Conservation (phyloP, 1,284 basidiomycete genomes). For the Rhodotorula sp. region DNA sequence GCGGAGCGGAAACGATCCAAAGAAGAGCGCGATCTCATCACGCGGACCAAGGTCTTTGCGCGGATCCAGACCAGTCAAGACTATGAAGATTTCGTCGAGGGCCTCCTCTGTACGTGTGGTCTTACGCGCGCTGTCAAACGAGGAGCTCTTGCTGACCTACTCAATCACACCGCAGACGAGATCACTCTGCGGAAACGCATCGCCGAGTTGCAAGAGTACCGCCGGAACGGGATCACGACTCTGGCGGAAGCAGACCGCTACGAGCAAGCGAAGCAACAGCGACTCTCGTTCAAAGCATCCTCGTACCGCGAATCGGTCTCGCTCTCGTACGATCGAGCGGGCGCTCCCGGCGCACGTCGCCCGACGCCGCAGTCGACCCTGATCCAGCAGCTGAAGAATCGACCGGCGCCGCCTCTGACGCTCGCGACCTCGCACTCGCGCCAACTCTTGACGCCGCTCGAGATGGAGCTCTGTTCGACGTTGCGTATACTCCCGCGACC, state of each 20-base stretch:
- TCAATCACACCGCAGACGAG: slow-evolving; percentile 61
- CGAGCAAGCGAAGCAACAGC: slow-evolving; percentile 67
- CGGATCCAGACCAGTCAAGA: slow-evolving; percentile 88
- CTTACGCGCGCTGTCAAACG: no score
- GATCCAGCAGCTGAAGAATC: slow-evolving; percentile 54
- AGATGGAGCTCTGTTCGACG: slow-evolving; percentile 81
- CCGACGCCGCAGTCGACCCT: slow-evolving; percentile 6
- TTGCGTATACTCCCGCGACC: slow-evolving; percentile 86
- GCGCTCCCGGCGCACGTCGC: slow-evolving; percentile 1
- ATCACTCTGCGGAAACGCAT: slow-evolving; percentile 78
- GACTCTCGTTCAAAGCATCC: slow-evolving; percentile 51
- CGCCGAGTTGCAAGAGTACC: slow-evolving; percentile 81
- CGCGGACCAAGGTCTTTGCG: slow-evolving; percentile 87
- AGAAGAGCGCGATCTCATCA: slow-evolving; percentile 87
- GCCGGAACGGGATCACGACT: slow-evolving; percentile 75
- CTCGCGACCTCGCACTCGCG: slow-evolving; percentile 51
- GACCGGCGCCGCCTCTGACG: slow-evolving; percentile 34
- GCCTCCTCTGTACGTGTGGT: slow-evolving; percentile 71
- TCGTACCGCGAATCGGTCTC: slow-evolving; percentile 32
- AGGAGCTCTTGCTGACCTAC: not conserved
- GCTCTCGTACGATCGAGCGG: slow-evolving; percentile 13
- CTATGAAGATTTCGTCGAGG: slow-evolving; percentile 83
- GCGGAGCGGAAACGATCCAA: slow-evolving; percentile 84
- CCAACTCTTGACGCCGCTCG: slow-evolving; percentile 78
- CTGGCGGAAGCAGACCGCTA: slow-evolving; percentile 85